Conservation (phyloP, 2,329 filamentous ascomycete species). For the Myriosclerotinia curreyana region DNA sequence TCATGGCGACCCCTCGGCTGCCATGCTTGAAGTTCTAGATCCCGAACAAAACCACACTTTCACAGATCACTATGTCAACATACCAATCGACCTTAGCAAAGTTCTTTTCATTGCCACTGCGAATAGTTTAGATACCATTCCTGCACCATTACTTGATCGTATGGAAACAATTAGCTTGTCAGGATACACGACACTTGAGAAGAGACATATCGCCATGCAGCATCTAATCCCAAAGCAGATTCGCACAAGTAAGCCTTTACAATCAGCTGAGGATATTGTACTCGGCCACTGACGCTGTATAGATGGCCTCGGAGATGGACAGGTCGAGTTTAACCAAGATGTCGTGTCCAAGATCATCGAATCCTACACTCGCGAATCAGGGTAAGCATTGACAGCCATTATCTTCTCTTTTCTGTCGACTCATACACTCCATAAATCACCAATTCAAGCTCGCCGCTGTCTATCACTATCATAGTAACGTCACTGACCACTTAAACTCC, state of each 20-base stretch:
- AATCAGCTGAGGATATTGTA: constrained; percentile 18
- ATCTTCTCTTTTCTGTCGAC: not conserved
- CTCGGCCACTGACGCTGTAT: constrained; percentile 29
- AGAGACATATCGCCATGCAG: constrained; percentile 86
- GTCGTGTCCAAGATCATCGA: constrained; percentile 95
- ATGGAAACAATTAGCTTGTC: constrained; percentile 96
- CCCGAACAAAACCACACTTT: constrained; percentile 96
- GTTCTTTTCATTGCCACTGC: constrained; percentile 97
- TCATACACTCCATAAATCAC: not conserved
- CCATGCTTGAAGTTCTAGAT: constrained; percentile 96
- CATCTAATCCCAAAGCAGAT: constrained; percentile 98
- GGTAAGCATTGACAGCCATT: constrained; percentile 18
- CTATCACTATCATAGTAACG: constrained; percentile 2
- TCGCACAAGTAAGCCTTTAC: constrained; percentile 55
- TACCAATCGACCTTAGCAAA: constrained; percentile 93
- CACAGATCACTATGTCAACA: constrained; percentile 92
- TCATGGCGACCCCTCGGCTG: constrained; percentile 92
- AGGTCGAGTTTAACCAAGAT: constrained; percentile 74
- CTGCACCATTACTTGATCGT: constrained; percentile 86
- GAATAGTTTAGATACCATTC: constrained; percentile 92
- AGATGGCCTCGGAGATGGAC: constrained; percentile 71
- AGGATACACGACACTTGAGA: constrained; percentile 95
- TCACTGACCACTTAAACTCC: constrained; percentile 17
- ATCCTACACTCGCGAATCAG: constrained; percentile 88
- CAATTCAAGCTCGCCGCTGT: not conserved